Base-by-base conservation (phyloP, 2,329 filamentous ascomycete species). In the Ceratocystis colombiana region DNA sequence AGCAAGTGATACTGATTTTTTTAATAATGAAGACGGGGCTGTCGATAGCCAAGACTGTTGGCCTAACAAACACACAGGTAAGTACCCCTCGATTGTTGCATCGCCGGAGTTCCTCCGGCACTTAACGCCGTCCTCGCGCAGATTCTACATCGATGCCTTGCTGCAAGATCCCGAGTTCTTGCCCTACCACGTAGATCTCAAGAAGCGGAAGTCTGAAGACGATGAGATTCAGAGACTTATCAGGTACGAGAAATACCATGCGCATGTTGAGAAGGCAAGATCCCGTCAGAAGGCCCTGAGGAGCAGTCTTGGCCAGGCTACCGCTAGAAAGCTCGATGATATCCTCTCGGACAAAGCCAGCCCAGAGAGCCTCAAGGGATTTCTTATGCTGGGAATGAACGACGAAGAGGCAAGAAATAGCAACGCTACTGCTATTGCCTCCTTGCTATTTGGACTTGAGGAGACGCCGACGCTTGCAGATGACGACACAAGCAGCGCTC, bases 361-460 rank as follows among this genome's bases (percentile, higher is more conserved):
- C 22, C 25, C 17, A 25, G n/a, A 37, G 28, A 25, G 4, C 8
- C 3, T n/a, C 3, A 5, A 20, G 1, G 15, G 55, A 5, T 10
- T 37, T 37, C n/a, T 59, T 1, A 37, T 20, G 25, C 55, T 37
- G 2, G 55, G 22, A 10, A 37, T n/a, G 8, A 33, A 20, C 55
- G 33, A 30, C 5, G 15, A 25, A 20, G 30, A 37, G 10, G 25
- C 55, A 30, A 59, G 33, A 22, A 20, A n/a, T 20, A 30, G 33
- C 17, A 59, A n/a, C 7, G 55, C 55, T n/a, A 59, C 17, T 59
- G 55, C 55, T n/a, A 59, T 59, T 59, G 55, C 30, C 4, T 59
- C 28, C 25, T 10, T 59, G 55, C 2, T 59, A 7, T 59, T 59
- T 59, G 55, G 55, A 3, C 55, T 37, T 6, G 55, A 59, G 28